A percentile compares a stretch with the other conserved stretches of the same genome.
Evolutionary conservation across 441 rosid species (phyloP).

Genomic region (Populus hybrid): DNA sequence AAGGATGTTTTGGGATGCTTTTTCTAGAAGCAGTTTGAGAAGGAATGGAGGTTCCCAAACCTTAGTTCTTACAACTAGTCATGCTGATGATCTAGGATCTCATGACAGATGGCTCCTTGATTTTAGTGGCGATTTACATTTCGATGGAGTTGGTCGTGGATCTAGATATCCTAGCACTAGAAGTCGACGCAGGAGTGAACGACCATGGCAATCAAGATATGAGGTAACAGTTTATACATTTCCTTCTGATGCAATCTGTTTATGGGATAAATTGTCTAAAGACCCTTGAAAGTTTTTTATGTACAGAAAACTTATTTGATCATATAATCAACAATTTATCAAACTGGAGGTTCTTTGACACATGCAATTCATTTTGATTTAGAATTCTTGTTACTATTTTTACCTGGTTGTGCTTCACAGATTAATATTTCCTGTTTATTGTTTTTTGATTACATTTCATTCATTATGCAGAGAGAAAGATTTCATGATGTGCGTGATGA

Average conservation of each 20-base stretch:
- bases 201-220: slow-evolving; percentile 45
- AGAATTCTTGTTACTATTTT: not conserved
- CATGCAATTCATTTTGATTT: not conserved
- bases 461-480: slow-evolving; percentile 28
- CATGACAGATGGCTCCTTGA: slow-evolving; percentile 59
- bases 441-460: slow-evolving; percentile 31
- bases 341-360: not conserved
- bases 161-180: slow-evolving; percentile 39
- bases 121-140: slow-evolving; percentile 40
- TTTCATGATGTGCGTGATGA: slow-evolving; percentile 42
- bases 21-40: slow-evolving; percentile 47
- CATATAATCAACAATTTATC: not conserved
- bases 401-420: not conserved
- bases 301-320: not conserved
- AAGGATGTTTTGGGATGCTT: slow-evolving; percentile 52
- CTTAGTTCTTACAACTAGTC: slow-evolving; percentile 38
- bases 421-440: not conserved
- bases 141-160: slow-evolving; percentile 39
- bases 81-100: slow-evolving; percentile 37
- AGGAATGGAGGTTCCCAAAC: slow-evolving; percentile 34
- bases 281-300: not conserved
- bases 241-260: not conserved
- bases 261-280: not conserved
- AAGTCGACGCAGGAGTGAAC: slow-evolving; percentile 36
- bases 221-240: slow-evolving; percentile 36